Percentiles rank a stretch among this genome's conserved stretches.
Conservation (phyloP, 2,329 filamentous ascomycete species). For the Fusarium lyarnte region DNA sequence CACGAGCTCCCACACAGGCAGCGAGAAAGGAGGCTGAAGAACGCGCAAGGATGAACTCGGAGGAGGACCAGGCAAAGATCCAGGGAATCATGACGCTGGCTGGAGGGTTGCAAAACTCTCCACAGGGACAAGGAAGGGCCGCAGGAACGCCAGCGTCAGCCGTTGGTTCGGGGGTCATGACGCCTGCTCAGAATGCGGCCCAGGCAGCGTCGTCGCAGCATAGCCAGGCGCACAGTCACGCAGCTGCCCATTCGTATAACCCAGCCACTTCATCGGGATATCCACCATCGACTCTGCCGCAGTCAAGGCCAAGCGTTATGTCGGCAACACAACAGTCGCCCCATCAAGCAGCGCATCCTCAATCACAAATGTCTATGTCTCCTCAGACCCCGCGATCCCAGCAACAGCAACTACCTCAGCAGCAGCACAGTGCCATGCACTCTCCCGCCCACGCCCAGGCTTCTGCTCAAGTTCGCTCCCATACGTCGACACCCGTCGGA, state of each 20-base stretch:
- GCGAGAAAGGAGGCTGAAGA: constrained; percentile 75
- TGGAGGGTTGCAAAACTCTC: constrained; percentile 59
- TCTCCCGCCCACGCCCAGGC: constrained; percentile 36
- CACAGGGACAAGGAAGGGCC: constrained; percentile 44
- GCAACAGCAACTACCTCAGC: constrained; percentile 32
- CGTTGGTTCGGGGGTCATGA: constrained; percentile 45
- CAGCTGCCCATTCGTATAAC: constrained; percentile 25
- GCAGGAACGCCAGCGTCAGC: constrained; percentile 39
- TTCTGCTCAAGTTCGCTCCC: constrained; percentile 37
- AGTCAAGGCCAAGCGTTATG: constrained; percentile 40
- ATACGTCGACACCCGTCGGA: constrained; percentile 42
- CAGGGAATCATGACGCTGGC: constrained; percentile 68
- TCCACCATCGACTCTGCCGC: constrained; percentile 42
- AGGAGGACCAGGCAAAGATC: constrained; percentile 68
- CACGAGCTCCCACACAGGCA: constrained; percentile 79
- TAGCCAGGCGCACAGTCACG: constrained; percentile 25
- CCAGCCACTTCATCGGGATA: constrained; percentile 38
- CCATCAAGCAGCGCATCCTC: constrained; percentile 35
- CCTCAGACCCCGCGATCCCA: constrained; percentile 43
- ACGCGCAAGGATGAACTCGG: constrained; percentile 65
- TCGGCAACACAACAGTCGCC: constrained; percentile 46
- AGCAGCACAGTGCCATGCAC: constrained; percentile 33
- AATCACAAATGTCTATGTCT: constrained; percentile 44
- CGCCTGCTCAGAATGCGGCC: constrained; percentile 47
- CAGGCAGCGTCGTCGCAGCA: constrained; percentile 40